phyloP scores from a whole-genome alignment of 1,284 basidiomycete species.

The Albatrellus sp. region DNA sequence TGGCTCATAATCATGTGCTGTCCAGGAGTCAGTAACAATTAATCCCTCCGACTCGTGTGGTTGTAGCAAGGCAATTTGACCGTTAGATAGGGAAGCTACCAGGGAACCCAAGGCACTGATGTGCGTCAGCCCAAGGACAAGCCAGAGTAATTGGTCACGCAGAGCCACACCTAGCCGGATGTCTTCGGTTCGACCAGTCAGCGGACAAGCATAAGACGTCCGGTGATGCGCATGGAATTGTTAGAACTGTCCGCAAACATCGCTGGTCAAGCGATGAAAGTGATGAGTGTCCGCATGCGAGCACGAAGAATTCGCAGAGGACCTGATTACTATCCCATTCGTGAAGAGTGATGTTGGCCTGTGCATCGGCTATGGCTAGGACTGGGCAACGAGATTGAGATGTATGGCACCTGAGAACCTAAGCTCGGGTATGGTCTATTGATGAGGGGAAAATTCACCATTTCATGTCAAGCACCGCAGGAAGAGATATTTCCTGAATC shows the following conservation, averaged over 20 bases:
- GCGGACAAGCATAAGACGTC: slow-evolving; percentile 72
- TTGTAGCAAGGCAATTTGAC: slow-evolving; percentile 51
- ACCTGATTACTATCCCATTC: slow-evolving; percentile 43
- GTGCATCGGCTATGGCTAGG: slow-evolving; percentile 72
- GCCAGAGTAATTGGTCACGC: background rate
- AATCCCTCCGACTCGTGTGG: slow-evolving; percentile 31
- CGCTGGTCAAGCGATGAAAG: slow-evolving; percentile 20
- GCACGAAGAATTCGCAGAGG: slow-evolving; percentile 2
- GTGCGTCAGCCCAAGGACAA: slow-evolving; percentile 3
- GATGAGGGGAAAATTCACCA: slow-evolving; percentile 42
- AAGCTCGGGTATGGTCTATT: slow-evolving; percentile 1
- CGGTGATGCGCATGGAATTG: slow-evolving; percentile 43
- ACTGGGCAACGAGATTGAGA: slow-evolving; percentile 27
- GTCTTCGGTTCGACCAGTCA: slow-evolving; percentile 72
- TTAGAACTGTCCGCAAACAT: slow-evolving; percentile 31
- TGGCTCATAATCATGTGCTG: slow-evolving; percentile 88
- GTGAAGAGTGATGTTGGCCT: slow-evolving; percentile 62
- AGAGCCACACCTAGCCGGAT: slow-evolving; percentile 15
- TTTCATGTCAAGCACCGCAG: slow-evolving; percentile 88
- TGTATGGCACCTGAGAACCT: slow-evolving; percentile 40
- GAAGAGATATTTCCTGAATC: slow-evolving; percentile 58
- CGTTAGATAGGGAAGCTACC: slow-evolving; percentile 73
- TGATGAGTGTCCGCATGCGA: background rate
- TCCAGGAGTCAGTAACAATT: slow-evolving; percentile 49
- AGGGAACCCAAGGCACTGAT: slow-evolving; percentile 41